Percentiles rank a stretch among this genome's conserved stretches.
phyloP scores from a whole-genome alignment of 768 basidiomycete species.

The Tephrocybe sp. region DNA sequence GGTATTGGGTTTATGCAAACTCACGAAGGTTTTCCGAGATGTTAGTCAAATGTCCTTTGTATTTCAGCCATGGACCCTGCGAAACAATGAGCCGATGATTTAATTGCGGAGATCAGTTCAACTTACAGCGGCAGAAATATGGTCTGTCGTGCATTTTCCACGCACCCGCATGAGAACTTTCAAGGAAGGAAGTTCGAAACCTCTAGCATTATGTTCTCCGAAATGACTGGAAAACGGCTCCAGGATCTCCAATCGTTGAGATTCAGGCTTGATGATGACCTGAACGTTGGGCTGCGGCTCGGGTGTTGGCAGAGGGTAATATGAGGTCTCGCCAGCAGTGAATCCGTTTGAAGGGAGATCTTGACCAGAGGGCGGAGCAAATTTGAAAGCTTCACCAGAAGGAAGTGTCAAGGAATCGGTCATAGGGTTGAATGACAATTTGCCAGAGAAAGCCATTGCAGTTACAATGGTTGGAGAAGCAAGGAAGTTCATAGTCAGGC shows the following conservation, averaged over 20 bases:
- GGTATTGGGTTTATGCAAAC: conserved; percentile 26
- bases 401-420: conserved; percentile 67
- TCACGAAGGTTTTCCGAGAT: conserved; percentile 92
- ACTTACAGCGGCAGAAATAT: conserved; percentile 91
- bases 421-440: conserved; percentile 90
- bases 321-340: conserved; percentile 65
- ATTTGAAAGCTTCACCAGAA: conserved; percentile 79
- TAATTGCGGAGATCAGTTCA: neutral
- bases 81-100: conserved; percentile 5
- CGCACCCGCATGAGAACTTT: conserved; percentile 87
- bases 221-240: conserved; percentile 86
- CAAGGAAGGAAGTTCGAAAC: conserved; percentile 75
- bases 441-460: conserved; percentile 95
- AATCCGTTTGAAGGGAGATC: conserved; percentile 86
- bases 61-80: conserved; percentile 97
- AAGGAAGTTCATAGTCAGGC: conserved; percentile 94
- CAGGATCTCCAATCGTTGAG: conserved; percentile 83
- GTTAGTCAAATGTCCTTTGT: conserved; percentile 95
- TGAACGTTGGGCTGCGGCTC: conserved; percentile 72
- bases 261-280: conserved; percentile 73
- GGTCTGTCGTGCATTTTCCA: conserved; percentile 99
- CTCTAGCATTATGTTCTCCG: conserved; percentile 43
- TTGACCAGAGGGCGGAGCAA: conserved; percentile 79
- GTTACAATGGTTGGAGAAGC: conserved; percentile 97
- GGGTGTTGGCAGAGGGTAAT: conserved; percentile 76